phyloP scores from a whole-genome alignment of 2,329 filamentous ascomycete genomes.

The Phaeophleospora eucalypticola region DNA sequence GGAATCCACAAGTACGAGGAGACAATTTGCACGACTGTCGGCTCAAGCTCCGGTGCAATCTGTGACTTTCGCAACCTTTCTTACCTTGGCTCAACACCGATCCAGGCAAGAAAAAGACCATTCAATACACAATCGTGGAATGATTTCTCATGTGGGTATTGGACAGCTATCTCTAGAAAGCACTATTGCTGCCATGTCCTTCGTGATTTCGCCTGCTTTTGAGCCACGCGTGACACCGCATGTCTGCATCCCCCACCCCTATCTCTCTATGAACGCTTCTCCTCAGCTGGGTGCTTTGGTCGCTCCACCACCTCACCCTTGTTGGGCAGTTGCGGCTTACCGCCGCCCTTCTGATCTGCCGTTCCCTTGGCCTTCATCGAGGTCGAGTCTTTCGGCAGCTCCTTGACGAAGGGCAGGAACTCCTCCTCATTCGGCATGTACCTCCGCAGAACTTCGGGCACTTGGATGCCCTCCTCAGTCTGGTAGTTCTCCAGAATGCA shows the following conservation, averaged over 20 bases:
- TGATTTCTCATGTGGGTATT: not conserved
- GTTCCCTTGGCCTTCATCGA: constrained; percentile 51
- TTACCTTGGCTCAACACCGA: too few relatives aligned
- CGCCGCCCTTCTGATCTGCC: constrained; percentile 21
- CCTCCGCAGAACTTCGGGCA: constrained; percentile 79
- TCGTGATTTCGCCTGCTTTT: not conserved
- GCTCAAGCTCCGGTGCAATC: too few relatives aligned
- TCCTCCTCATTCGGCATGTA: constrained; percentile 87
- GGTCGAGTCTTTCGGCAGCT: constrained; percentile 71
- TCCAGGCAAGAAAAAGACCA: too few relatives aligned
- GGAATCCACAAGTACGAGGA: too few relatives aligned
- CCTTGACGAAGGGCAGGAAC: constrained; percentile 84
- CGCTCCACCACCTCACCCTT: constrained; percentile 32
- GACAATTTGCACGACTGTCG: too few relatives aligned
- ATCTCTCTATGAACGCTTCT: constrained; percentile 19
- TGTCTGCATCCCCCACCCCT: not conserved
- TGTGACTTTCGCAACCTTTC: too few relatives aligned
- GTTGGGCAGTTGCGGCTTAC: constrained; percentile 25
- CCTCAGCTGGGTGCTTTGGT: constrained; percentile 31
- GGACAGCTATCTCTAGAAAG: not conserved
- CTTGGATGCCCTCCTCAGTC: constrained; percentile 74
- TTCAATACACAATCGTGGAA: too few relatives aligned
- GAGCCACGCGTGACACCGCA: not conserved
- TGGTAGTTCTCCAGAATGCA: constrained; percentile 97
- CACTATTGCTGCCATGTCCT: not conserved